Percentiles rank a stretch among this genome's conserved stretches.
These are phyloP conservation scores for Geotrichum citri-aurantii DNA, from an alignment of 1,139 yeast genomes.

Conservation along the genomic window DNA sequence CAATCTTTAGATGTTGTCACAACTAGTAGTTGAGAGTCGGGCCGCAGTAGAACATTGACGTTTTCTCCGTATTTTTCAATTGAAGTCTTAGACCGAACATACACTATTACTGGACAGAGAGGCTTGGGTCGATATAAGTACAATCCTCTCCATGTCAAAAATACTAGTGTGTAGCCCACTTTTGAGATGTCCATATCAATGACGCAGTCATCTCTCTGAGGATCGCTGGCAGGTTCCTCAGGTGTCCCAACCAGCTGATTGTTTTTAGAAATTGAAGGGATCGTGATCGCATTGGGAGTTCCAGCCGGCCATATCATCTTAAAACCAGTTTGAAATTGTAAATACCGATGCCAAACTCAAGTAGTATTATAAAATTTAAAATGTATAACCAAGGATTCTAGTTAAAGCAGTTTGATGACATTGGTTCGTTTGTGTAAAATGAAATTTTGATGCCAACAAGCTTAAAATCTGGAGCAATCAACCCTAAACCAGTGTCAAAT, in stretches of 20 bases:
- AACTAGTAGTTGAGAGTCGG: constrained; percentile 33
- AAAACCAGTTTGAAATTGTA: background rate
- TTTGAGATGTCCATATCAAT: constrained; percentile 22
- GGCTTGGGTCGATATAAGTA: constrained; percentile 29
- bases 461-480: background rate
- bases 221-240: constrained; percentile 16
- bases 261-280: constrained; percentile 14
- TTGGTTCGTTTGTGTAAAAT: background rate
- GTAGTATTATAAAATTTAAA: too few relatives aligned
- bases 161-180: constrained; percentile 21
- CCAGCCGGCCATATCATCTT: constrained; percentile 21
- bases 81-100: constrained; percentile 29
- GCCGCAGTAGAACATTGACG: constrained; percentile 29
- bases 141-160: constrained; percentile 23
- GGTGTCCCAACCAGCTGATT: constrained; percentile 10
- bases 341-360: background rate
- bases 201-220: constrained; percentile 17
- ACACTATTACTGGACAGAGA: constrained; percentile 34
- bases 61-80: constrained; percentile 32
- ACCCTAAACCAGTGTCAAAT: background rate
- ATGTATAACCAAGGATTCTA: background rate
- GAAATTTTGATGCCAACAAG: background rate
- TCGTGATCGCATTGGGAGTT: constrained; percentile 17
- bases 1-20: constrained; percentile 32
- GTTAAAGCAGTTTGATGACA: background rate